A percentile compares a stretch with the other conserved stretches of the same genome.
phyloP scores from a whole-genome alignment of 176 grass and related monocot species.

The Oryza rufipogon region DNA sequence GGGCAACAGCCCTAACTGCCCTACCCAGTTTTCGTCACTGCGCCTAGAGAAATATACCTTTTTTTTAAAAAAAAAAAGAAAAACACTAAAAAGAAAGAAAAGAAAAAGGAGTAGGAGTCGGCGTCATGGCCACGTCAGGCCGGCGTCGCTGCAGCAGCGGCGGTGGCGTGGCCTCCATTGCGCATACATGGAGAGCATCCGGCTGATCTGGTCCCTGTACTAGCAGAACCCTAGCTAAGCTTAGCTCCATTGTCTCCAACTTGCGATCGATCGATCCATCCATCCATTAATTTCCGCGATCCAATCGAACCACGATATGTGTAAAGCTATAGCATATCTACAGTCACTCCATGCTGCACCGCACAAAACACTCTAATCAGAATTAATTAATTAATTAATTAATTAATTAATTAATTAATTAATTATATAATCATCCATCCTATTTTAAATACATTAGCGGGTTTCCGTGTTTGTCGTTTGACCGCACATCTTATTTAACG shows the following conservation, averaged over 20 bases:
- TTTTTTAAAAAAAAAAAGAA: too few species aligned
- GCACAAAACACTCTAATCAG: not conserved
- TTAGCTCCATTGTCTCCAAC: not conserved
- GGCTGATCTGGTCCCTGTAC: not conserved
- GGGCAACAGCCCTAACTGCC: too few species aligned
- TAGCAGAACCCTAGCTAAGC: not conserved
- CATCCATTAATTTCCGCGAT: not conserved
- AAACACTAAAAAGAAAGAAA: too few species aligned
- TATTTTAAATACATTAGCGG: too few species aligned
- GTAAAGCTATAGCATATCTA: not conserved
- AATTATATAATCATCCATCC: too few species aligned
- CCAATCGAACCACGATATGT: slow-evolving; percentile 29
- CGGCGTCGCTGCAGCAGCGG: not conserved
- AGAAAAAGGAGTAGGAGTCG: too few species aligned
- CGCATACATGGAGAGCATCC: not conserved
- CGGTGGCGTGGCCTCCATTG: not conserved
- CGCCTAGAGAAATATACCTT: too few species aligned
- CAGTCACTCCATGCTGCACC: not conserved
- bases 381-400: not conserved
- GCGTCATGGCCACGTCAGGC: slow-evolving; percentile 33
- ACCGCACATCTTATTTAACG: too few species aligned
- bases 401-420: not conserved
- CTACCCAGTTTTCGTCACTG: too few species aligned
- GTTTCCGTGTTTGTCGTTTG: too few species aligned
- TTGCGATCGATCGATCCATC: not conserved